Conservation (phyloP, 768 basidiomycete genomes). For the Kwoniella heveanensis region DNA sequence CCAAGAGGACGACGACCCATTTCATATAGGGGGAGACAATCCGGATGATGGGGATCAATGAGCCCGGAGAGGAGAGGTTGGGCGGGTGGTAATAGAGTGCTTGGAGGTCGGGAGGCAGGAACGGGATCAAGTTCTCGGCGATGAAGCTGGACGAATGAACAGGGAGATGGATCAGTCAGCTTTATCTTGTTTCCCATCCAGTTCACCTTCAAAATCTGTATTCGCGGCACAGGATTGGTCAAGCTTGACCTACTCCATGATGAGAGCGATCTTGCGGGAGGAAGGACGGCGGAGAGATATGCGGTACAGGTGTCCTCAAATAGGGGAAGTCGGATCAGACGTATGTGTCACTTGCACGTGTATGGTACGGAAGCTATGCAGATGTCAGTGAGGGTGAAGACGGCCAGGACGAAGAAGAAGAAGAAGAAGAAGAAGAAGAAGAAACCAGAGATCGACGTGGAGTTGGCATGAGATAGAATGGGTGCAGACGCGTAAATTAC, state of each 20-base stretch:
- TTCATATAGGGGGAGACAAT: slow-evolving; percentile 31
- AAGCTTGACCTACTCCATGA: no score
- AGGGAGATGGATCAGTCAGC: no score
- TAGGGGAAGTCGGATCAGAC: no score
- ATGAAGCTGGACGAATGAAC: slow-evolving; percentile 17
- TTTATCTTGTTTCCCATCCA: no score
- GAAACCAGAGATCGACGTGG: slow-evolving; percentile 10
- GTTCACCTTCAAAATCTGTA: no score
- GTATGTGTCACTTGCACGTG: no score
- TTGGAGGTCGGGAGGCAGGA: slow-evolving; percentile 36
- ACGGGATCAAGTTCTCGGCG: slow-evolving; percentile 19
- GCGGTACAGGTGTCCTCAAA: no score
- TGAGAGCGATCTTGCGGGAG: no score
- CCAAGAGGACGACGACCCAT: slow-evolving; percentile 39
- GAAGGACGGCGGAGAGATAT: no score
- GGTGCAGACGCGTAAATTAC: not conserved
- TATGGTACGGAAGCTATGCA: not conserved
- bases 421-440: slow-evolving; percentile 4
- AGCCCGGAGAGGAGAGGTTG: slow-evolving; percentile 29
- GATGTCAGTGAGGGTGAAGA: not conserved
- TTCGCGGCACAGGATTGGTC: no score
- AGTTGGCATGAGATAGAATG: not conserved
- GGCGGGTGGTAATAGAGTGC: slow-evolving; percentile 36
- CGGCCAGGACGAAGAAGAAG: not conserved
- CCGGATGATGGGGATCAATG: slow-evolving; percentile 37